Conservation (phyloP, 352 stramenopile genomes). For the Lagenidium giganteum region DNA sequence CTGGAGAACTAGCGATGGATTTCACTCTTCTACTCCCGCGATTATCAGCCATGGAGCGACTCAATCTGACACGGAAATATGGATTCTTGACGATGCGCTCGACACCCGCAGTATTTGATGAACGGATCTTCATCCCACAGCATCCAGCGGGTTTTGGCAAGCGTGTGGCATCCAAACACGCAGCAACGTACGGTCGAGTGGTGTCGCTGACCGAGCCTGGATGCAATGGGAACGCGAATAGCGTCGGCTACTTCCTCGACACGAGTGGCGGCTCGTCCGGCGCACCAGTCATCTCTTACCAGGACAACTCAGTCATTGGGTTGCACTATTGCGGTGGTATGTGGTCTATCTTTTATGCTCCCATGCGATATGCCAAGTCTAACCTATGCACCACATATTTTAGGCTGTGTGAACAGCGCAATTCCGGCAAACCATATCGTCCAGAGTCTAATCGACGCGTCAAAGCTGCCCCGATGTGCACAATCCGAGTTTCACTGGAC, state of each 20-base stretch:
- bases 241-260: constrained; percentile 34
- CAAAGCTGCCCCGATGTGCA: constrained; percentile 18
- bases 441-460: constrained; percentile 9
- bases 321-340: constrained; percentile 48
- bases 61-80: constrained; percentile 22
- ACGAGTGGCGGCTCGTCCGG: constrained; percentile 49
- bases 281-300: constrained; percentile 32
- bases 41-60: constrained; percentile 5
- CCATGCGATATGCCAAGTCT: neutral
- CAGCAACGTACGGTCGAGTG: constrained; percentile 19
- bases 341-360: neutral
- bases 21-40: constrained; percentile 30
- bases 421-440: constrained; percentile 30
- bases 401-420: constrained; percentile 33
- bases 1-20: constrained; percentile 21
- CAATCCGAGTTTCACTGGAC: constrained; percentile 2
- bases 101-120: constrained; percentile 6
- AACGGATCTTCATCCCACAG: constrained; percentile 56
- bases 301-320: constrained; percentile 32
- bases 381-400: too few species aligned
- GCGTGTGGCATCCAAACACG: constrained; percentile 38
- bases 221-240: constrained; percentile 27
- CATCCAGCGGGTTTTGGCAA: constrained; percentile 39
- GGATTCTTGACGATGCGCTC: constrained; percentile 36
- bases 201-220: constrained; percentile 17